Conservation (phyloP, 1,284 basidiomycete genomes). For the Malassezia vespertilionis region DNA sequence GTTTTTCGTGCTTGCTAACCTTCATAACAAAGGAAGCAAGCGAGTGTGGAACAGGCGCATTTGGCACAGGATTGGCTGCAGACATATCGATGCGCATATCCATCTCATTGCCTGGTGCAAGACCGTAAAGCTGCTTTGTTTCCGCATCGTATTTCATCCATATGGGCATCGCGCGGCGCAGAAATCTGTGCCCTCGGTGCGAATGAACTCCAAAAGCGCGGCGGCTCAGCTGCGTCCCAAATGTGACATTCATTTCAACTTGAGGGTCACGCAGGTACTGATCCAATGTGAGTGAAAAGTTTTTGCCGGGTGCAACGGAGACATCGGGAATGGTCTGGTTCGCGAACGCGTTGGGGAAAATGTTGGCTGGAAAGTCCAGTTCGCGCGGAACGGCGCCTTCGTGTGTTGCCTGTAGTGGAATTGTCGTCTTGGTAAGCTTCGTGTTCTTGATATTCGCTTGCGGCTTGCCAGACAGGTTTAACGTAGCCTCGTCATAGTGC, state of each 20-base stretch:
- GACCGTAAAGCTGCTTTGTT: constrained; percentile 1
- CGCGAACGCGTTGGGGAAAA: constrained; percentile 63
- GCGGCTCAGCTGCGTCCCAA: not conserved
- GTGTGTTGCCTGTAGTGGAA: constrained; percentile 3
- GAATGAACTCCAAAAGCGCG: constrained; percentile 1
- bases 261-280: constrained; percentile 16
- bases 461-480: constrained; percentile 8
- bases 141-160: constrained; percentile 9
- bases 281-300: constrained; percentile 14
- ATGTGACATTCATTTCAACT: constrained; percentile 5
- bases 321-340: constrained; percentile 52
- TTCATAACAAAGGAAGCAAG: not conserved
- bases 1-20: constrained; percentile 1
- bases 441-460: constrained; percentile 1
- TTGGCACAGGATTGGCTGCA: not conserved
- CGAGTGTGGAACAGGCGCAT: not conserved
- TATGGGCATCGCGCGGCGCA: constrained; percentile 5
- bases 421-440: not conserved
- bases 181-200: not conserved
- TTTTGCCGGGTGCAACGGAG: constrained; percentile 13
- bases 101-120: constrained; percentile 1
- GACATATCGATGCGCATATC: constrained; percentile 1
- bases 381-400: constrained; percentile 51
- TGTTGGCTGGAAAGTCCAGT: constrained; percentile 49
- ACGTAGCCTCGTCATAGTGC: not conserved